Percentiles rank a stretch among this genome's conserved stretches.
These are phyloP conservation scores for Cercospora beticola DNA, from an alignment of 2,329 filamentous ascomycete species.

Conservation along the genomic window DNA sequence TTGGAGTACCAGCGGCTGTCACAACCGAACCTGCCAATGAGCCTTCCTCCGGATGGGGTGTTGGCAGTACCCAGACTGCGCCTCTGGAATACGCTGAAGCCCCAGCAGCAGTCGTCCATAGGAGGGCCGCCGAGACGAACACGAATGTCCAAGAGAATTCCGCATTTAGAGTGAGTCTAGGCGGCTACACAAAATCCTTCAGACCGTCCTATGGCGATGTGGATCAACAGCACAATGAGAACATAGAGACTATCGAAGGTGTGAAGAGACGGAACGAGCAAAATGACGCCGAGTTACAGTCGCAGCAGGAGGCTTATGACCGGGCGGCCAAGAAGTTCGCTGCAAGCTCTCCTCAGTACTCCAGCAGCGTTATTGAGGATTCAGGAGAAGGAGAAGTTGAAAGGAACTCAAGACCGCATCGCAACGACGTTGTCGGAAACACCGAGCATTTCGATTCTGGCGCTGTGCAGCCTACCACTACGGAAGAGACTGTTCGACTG, in stretches of 20 bases:
- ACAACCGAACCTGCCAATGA: neutral
- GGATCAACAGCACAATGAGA: neutral
- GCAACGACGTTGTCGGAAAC: neutral
- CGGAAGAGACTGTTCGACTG: neutral
- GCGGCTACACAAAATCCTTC: neutral
- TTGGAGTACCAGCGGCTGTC: neutral
- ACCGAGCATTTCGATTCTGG: neutral
- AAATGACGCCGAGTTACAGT: neutral
- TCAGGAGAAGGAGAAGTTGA: neutral
- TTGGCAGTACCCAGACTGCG: constrained; percentile 11
- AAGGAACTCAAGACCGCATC: neutral
- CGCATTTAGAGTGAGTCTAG: neutral
- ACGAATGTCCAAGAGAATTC: neutral
- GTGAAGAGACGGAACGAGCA: neutral
- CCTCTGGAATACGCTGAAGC: constrained; percentile 12
- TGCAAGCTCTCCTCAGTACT: neutral
- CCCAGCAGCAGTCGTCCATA: neutral
- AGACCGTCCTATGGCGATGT: neutral
- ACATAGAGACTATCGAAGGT: neutral
- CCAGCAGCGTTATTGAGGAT: neutral
- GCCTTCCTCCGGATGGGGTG: constrained; percentile 12
- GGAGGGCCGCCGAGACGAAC: neutral
- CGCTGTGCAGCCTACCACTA: neutral
- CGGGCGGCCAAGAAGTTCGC: neutral
- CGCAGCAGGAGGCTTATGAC: constrained; percentile 7